A percentile compares a stretch with the other conserved stretches of the same genome.
Conservation (phyloP, 495 filamentous ascomycete genomes). For the Penicillium pancosmium region DNA sequence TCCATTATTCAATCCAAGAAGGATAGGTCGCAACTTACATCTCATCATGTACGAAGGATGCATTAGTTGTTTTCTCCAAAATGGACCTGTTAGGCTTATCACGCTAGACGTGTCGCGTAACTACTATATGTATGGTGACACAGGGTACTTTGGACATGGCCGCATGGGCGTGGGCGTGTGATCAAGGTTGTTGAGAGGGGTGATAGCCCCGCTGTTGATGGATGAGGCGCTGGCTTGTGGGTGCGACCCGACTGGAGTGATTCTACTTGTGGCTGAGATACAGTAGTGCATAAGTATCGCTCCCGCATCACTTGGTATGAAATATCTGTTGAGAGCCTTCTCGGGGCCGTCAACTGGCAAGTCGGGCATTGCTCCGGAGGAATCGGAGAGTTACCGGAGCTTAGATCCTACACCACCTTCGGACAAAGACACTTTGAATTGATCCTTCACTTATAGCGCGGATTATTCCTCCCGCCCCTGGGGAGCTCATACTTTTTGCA, state of each 20-base stretch:
- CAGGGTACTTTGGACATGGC: neutral
- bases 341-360: neutral
- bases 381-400: neutral
- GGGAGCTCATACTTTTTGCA: neutral
- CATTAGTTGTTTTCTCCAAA: neutral
- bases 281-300: neutral
- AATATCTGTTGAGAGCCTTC: neutral
- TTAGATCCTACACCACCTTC: neutral
- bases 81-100: neutral
- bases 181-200: neutral
- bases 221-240: neutral
- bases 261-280: too few species aligned
- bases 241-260: neutral
- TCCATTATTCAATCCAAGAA: neutral
- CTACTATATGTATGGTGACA: too few species aligned
- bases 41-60: neutral
- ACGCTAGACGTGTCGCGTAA: neutral
- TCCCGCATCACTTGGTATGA: neutral
- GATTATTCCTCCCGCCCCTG: neutral
- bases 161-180: neutral
- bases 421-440: neutral
- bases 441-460: neutral
- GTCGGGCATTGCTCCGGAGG: neutral
- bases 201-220: neutral
- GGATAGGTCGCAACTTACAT: neutral